Base-by-base conservation (phyloP, 768 basidiomycete species). In the Phallus indusiatus region DNA sequence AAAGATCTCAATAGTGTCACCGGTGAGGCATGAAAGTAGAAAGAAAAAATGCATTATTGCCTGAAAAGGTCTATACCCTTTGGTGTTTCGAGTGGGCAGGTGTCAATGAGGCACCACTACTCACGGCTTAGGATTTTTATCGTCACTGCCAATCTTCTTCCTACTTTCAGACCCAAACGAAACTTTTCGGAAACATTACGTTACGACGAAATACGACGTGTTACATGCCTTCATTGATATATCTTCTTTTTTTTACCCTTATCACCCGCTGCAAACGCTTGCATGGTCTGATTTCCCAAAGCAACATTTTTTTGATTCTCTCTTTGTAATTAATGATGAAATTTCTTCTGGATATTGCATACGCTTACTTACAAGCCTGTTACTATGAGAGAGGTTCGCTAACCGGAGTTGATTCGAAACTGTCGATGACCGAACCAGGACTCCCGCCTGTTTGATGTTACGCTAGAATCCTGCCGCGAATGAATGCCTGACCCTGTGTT, bases 11-110 rank as follows among this genome's bases (percentile, higher is more conserved):
- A 11, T 56, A 63, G 62, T 63, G 60, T 63, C 60, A n/a, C 62
- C 62, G 2, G 21, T 47, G 22, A 60, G 48, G 50, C 59, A 49
- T 16, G 36, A 11, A n/a, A 54, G 33, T n/a, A 61, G 37, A 54
- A 55, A 55, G 22, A 52, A 57, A 10, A 71, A 67, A 66, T 92
- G 89, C 78, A 79, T 91, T 67, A 79, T 91, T 72, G 88, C 84
- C 74, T 90, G 74, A 83, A 72, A 59, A 36, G 16, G 28, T 4
- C 42, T n/a, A 42, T 42, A 42, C n/a, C 42, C 42, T n/a, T 42
- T 42, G 12, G n/a, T 12, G 12, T n/a, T 42, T 14, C n/a, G 42
- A 42, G 12, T 42, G 42, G 42, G 12, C 12, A 42, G 42, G n/a
- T 42, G 42, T 7, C 28, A 28, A 3, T 28, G 28, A 7, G 4